Conservation (phyloP, 2,329 filamentous ascomycete genomes). For the Cladophialophora psammophila region DNA sequence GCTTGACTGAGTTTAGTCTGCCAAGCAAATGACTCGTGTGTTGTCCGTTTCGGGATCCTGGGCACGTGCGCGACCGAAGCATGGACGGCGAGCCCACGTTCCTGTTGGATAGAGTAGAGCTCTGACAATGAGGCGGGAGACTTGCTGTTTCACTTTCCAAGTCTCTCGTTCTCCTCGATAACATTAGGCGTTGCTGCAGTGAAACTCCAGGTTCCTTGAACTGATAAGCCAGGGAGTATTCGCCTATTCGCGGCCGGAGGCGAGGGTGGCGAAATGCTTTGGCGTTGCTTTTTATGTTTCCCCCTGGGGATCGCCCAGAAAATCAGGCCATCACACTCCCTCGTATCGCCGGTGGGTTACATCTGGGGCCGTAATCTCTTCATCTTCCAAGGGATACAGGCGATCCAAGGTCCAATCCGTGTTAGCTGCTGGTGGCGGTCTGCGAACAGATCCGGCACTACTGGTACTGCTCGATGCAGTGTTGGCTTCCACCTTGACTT, state of each 20-base stretch:
- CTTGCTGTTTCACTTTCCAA: background rate
- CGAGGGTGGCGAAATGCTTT: conserved; percentile 5
- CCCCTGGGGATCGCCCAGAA: conserved; percentile 1
- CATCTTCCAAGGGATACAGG: conserved; percentile 39
- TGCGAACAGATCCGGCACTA: conserved; percentile 26
- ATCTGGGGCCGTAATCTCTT: conserved; percentile 28
- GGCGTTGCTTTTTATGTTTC: conserved; percentile 11
- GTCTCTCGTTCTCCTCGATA: background rate
- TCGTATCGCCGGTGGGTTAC: conserved; percentile 31
- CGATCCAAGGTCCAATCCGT: conserved; percentile 37
- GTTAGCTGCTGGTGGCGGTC: conserved; percentile 13
- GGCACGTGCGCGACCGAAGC: background rate
- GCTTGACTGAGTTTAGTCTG: conserved; percentile 12
- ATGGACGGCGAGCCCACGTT: background rate
- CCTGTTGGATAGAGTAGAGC: background rate
- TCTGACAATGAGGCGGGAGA: background rate
- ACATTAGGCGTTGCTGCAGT: background rate
- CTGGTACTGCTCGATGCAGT: conserved; percentile 34
- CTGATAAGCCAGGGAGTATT: background rate
- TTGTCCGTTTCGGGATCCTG: conserved; percentile 10
- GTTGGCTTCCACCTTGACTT: conserved; percentile 18
- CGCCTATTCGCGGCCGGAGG: background rate
- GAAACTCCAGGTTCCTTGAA: background rate
- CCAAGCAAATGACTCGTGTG: conserved; percentile 11
- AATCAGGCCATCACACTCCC: conserved; percentile 13